phyloP scores from a whole-genome alignment of 805 yeast species.

The Metschnikowia proteae region DNA sequence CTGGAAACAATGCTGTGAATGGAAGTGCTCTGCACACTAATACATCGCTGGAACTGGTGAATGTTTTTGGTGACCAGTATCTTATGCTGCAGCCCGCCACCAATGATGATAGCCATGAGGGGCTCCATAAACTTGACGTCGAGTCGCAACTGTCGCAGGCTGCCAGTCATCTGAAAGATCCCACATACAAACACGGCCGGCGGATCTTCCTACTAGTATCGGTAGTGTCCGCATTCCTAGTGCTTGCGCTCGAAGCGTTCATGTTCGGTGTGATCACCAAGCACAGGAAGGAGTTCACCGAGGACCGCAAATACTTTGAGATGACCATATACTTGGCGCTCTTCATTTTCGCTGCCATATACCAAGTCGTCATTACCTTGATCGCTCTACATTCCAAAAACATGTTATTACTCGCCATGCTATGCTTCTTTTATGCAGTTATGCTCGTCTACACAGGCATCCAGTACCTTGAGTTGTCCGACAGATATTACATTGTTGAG shows the following conservation, averaged over 20 bases:
- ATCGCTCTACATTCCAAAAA: constrained; percentile 40
- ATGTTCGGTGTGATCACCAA: constrained; percentile 37
- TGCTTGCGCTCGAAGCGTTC: constrained; percentile 36
- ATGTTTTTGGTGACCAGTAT: not conserved
- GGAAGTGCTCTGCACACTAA: not conserved
- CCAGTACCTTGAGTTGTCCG: constrained; percentile 40
- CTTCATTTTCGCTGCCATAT: constrained; percentile 46
- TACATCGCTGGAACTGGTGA: not conserved
- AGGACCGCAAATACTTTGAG: constrained; percentile 24
- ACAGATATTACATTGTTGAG: constrained; percentile 19
- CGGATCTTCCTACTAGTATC: constrained; percentile 28
- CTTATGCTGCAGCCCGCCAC: not conserved
- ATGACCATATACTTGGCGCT: constrained; percentile 43
- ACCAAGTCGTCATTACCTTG: constrained; percentile 36
- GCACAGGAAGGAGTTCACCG: constrained; percentile 21
- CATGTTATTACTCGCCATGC: constrained; percentile 36
- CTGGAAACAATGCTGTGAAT: not conserved
- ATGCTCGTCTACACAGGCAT: constrained; percentile 46
- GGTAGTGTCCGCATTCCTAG: constrained; percentile 29
- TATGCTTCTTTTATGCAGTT: constrained; percentile 39
- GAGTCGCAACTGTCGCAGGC: not conserved
- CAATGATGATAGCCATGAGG: not conserved
- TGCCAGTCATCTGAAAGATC: not conserved
- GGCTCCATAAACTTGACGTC: not conserved
- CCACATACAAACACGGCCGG: constrained; percentile 6